These are phyloP conservation scores for Tetrapisispora namnaoensis DNA, from an alignment of 805 yeast species.

Conservation along the genomic window DNA sequence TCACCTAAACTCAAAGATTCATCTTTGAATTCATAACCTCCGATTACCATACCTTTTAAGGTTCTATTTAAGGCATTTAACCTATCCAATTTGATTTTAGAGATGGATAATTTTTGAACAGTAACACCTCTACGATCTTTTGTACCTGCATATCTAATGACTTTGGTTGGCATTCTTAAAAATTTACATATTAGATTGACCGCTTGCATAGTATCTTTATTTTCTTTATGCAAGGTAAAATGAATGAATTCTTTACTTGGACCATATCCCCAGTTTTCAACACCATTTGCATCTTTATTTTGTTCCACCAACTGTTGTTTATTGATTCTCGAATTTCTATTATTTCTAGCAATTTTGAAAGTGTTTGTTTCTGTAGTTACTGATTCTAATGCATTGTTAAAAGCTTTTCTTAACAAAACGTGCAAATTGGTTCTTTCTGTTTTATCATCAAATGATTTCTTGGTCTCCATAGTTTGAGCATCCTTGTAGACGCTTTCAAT, in stretches of 20 bases:
- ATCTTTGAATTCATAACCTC: slow-evolving; percentile 64
- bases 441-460: slow-evolving; percentile 52
- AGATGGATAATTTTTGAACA: slow-evolving; percentile 67
- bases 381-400: slow-evolving; percentile 67
- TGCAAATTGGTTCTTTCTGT: slow-evolving; percentile 70
- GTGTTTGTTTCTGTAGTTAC: slow-evolving; percentile 60
- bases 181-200: slow-evolving; percentile 65
- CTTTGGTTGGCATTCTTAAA: slow-evolving; percentile 61
- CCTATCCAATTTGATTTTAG: slow-evolving; percentile 62
- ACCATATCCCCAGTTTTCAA: slow-evolving; percentile 65
- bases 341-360: slow-evolving; percentile 51
- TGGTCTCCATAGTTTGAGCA: slow-evolving; percentile 51
- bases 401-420: slow-evolving; percentile 62
- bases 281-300: slow-evolving; percentile 37
- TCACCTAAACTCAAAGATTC: slow-evolving; percentile 66
- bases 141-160: slow-evolving; percentile 82
- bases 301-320: slow-evolving; percentile 31
- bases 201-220: slow-evolving; percentile 95
- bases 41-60: slow-evolving; percentile 67
- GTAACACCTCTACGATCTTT: slow-evolving; percentile 96
- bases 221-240: slow-evolving; percentile 81
- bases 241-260: slow-evolving; percentile 58
- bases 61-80: slow-evolving; percentile 67
- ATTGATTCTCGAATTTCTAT: slow-evolving; percentile 32
- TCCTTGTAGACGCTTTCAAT: slow-evolving; percentile 46